These are phyloP conservation scores for Ophiostoma pallidulum DNA, from an alignment of 2,329 filamentous ascomycete genomes.

Conservation along the genomic window DNA sequence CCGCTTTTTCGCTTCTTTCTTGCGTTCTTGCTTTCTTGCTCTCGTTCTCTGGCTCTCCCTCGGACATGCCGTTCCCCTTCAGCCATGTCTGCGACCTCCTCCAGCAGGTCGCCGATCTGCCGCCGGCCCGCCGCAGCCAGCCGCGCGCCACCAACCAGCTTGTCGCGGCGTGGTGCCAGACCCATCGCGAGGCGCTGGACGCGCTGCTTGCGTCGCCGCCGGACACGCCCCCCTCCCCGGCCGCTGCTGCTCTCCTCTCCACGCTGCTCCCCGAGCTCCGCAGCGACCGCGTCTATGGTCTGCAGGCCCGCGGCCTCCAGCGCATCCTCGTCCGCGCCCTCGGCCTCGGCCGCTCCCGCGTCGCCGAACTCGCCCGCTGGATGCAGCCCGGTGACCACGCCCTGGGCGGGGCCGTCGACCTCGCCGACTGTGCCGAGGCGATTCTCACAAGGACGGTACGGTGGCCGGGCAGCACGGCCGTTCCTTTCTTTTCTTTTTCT, in stretches of 20 bases:
- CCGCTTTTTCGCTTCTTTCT: too few relatives aligned
- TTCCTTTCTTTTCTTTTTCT: not conserved
- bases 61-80: constrained; percentile 56
- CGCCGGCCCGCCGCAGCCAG: constrained; percentile 24
- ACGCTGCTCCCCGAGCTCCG: constrained; percentile 67
- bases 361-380: constrained; percentile 54
- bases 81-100: constrained; percentile 64
- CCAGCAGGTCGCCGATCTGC: constrained; percentile 48
- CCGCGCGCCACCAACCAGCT: constrained; percentile 16
- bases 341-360: constrained; percentile 52
- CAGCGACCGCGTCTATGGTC: constrained; percentile 66
- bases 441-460: constrained; percentile 53
- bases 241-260: constrained; percentile 54
- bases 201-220: not conserved
- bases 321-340: constrained; percentile 59
- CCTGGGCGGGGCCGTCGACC: constrained; percentile 58
- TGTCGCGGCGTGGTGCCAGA: constrained; percentile 59
- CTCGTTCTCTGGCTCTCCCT: not conserved
- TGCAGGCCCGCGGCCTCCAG: constrained; percentile 53
- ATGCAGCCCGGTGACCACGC: constrained; percentile 38
- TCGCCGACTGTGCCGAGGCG: constrained; percentile 61
- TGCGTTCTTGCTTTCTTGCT: too few relatives aligned
- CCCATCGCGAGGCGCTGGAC: constrained; percentile 37
- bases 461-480: constrained; percentile 40
- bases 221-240: constrained; percentile 41